A percentile compares a stretch with the other conserved stretches of the same genome.
Evolutionary conservation across 2,329 filamentous ascomycete genomes (phyloP).

Genomic region (Periglandula ipomoeae): DNA sequence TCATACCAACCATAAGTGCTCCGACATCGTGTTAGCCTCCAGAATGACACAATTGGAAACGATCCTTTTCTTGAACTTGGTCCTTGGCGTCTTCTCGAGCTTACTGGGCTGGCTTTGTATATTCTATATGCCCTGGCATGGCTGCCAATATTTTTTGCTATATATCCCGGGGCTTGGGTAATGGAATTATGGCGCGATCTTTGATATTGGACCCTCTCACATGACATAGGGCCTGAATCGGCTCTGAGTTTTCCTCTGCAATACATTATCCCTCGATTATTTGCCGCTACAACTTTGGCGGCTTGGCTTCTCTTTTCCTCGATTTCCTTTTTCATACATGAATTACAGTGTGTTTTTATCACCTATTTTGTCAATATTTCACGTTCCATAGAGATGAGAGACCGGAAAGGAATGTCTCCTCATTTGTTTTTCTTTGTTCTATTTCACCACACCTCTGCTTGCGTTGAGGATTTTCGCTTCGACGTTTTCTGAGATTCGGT

Average conservation of each 20-base stretch:
- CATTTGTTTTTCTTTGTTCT: not conserved
- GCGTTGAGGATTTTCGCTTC: no score
- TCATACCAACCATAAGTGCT: constrained; percentile 13
- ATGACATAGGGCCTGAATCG: not conserved
- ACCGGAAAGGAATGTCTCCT: not conserved
- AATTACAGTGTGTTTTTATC: not conserved
- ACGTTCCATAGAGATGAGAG: not conserved
- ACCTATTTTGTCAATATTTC: not conserved
- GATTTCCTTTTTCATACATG: not conserved
- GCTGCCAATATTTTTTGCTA: not conserved
- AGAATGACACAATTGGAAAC: no score
- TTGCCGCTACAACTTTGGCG: not conserved
- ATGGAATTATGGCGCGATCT: not conserved
- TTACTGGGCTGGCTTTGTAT: not conserved
- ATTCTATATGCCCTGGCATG: not conserved
- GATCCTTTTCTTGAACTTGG: no score
- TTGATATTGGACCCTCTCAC: not conserved
- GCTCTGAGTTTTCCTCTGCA: not conserved
- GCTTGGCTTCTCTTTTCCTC: not conserved
- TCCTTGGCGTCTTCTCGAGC: no score
- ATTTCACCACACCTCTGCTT: no score
- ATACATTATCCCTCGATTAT: not conserved
- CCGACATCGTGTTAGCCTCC: no score
- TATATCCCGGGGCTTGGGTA: not conserved
- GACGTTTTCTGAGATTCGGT: no score